phyloP scores from a whole-genome alignment of 352 stramenopile genomes.

The Globisporangium okanoganense region DNA sequence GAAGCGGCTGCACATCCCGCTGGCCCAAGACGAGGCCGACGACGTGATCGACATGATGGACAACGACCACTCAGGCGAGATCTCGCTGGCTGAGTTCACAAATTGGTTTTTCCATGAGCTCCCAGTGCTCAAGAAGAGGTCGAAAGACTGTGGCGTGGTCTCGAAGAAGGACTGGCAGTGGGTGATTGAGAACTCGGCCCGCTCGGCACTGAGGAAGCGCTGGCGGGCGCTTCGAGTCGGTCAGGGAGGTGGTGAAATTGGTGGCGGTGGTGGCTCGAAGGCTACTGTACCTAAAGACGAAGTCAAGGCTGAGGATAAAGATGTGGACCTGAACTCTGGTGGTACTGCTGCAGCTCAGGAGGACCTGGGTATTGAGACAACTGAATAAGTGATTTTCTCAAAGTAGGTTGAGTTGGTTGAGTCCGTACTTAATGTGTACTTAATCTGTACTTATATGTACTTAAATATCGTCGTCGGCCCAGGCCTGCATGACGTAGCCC shows the following conservation, averaged over 20 bases:
- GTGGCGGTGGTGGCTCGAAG: neutral
- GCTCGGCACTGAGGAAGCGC: slow-evolving; percentile 40
- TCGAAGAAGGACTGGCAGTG: slow-evolving; percentile 53
- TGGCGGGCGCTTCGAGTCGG: slow-evolving; percentile 39
- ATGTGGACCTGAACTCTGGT: neutral
- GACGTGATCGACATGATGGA: slow-evolving; percentile 85
- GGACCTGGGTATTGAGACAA: neutral
- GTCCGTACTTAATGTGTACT: neutral
- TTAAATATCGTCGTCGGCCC: slow-evolving; percentile 52
- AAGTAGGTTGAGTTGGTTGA: neutral
- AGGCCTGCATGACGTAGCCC: slow-evolving; percentile 65
- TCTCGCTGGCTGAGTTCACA: slow-evolving; percentile 67
- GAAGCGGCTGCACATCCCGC: slow-evolving; percentile 48
- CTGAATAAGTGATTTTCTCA: neutral
- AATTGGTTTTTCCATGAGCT: slow-evolving; percentile 68
- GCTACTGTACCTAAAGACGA: neutral
- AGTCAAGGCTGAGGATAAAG: neutral
- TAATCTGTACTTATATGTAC: neutral
- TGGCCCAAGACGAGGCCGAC: slow-evolving; percentile 42
- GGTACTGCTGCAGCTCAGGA: neutral
- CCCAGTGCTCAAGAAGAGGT: slow-evolving; percentile 40
- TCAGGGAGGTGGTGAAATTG: neutral
- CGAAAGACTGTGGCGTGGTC: slow-evolving; percentile 51
- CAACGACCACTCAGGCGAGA: slow-evolving; percentile 53
- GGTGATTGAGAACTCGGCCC: slow-evolving; percentile 54